Evolutionary conservation across 805 yeast species (phyloP).

Genomic region (Candida fluviatilis): DNA sequence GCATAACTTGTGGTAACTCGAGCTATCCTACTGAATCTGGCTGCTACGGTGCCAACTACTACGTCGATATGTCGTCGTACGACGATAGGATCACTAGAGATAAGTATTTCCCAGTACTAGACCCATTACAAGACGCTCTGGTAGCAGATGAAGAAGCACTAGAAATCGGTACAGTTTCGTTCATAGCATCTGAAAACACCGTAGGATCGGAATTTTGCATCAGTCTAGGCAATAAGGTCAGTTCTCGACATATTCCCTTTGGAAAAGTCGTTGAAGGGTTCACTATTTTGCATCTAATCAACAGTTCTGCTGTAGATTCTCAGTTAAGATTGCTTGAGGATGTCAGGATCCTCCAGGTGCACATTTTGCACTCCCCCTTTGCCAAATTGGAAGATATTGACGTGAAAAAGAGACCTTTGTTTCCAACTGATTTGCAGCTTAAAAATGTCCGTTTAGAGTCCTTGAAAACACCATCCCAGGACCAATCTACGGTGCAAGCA

Average conservation of each 20-base stretch:
- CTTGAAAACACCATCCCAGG: slow-evolving; percentile 11
- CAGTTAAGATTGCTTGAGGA: slow-evolving; percentile 9
- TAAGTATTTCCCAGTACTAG: slow-evolving; percentile 2
- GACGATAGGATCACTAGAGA: background rate
- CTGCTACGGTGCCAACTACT: slow-evolving; percentile 8
- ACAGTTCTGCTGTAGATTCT: slow-evolving; percentile 34
- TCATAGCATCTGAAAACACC: slow-evolving; percentile 1
- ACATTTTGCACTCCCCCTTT: slow-evolving; percentile 54
- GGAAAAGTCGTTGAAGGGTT: slow-evolving; percentile 53
- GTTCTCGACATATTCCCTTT: slow-evolving; percentile 25
- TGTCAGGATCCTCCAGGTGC: slow-evolving; percentile 48
- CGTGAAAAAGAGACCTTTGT: slow-evolving; percentile 20
- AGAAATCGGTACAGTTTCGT: slow-evolving; percentile 13
- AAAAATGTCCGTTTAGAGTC: slow-evolving; percentile 12
- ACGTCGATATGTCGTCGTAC: slow-evolving; percentile 7
- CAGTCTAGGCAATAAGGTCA: background rate
- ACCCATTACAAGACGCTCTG: background rate
- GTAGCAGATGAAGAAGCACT: too few relatives aligned
- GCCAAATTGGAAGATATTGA: background rate
- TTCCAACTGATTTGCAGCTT: slow-evolving; percentile 13
- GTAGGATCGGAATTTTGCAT: slow-evolving; percentile 15
- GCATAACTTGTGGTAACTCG: slow-evolving; percentile 48
- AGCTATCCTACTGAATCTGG: slow-evolving; percentile 29
- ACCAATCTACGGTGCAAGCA: slow-evolving; percentile 47
- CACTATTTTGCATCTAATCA: slow-evolving; percentile 42